Evolutionary conservation across 1,284 basidiomycete species (phyloP).

Genomic region (Omphalotus olearius): DNA sequence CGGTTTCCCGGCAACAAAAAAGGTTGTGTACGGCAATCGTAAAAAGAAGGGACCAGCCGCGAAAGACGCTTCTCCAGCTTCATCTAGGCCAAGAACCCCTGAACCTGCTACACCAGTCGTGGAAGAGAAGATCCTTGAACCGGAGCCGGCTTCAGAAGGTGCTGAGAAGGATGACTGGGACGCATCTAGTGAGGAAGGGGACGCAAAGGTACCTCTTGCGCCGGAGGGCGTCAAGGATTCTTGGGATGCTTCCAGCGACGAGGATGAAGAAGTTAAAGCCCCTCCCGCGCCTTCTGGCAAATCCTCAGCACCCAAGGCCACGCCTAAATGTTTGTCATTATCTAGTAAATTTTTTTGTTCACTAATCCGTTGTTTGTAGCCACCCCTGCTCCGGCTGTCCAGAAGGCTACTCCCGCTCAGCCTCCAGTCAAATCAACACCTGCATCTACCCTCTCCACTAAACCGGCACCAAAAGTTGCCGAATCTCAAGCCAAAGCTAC

Average conservation of each 20-base stretch:
- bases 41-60: constrained; percentile 69
- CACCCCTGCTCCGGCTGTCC: background rate
- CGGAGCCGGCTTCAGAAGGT: constrained; percentile 23
- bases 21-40: constrained; percentile 77
- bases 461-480: constrained; percentile 19
- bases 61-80: constrained; percentile 45
- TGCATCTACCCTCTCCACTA: constrained; percentile 17
- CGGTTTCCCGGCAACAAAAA: constrained; percentile 46
- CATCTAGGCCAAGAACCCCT: constrained; percentile 52
- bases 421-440: constrained; percentile 7
- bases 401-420: constrained; percentile 2
- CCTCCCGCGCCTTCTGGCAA: background rate
- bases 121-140: constrained; percentile 25
- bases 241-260: constrained; percentile 84
- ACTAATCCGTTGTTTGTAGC: background rate
- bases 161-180: constrained; percentile 85
- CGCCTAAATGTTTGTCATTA: constrained; percentile 2
- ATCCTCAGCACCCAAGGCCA: background rate
- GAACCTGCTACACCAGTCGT: constrained; percentile 32
- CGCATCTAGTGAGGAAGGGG: constrained; percentile 56
- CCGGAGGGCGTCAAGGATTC: constrained; percentile 60
- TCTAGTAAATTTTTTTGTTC: background rate
- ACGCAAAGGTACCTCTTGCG: constrained; percentile 18
- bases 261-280: constrained; percentile 43
- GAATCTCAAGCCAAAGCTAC: constrained; percentile 12